A percentile compares a stretch with the other conserved stretches of the same genome.
Conservation (phyloP, 805 yeast genomes). For the Lipomyces anomalus region DNA sequence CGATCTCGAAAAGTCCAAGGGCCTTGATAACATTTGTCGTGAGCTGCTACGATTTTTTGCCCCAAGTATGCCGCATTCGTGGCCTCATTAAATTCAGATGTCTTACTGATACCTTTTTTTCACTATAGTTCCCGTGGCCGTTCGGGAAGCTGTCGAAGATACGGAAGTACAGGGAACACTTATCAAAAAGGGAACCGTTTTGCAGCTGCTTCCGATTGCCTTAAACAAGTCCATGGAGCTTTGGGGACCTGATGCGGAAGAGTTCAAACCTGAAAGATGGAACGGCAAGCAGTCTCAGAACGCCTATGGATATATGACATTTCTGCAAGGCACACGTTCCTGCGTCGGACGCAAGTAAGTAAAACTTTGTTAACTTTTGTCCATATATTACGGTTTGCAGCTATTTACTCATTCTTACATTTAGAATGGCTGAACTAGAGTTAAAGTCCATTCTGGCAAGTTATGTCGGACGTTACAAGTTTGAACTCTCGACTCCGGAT, state of each 20-base stretch:
- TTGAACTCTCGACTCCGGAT: constrained; percentile 8
- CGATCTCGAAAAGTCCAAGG: constrained; percentile 9
- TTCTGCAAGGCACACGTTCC: constrained; percentile 16
- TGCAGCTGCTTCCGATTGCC: constrained; percentile 5
- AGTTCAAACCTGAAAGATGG: constrained; percentile 21
- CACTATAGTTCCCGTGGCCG: constrained; percentile 14
- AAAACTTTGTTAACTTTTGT: too few species aligned
- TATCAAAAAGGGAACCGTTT: constrained; percentile 13
- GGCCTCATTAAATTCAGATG: too few species aligned
- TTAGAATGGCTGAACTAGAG: constrained; percentile 14
- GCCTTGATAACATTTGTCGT: not conserved
- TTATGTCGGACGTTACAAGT: constrained; percentile 8
- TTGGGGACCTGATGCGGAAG: constrained; percentile 20
- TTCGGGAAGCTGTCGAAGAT: constrained; percentile 17
- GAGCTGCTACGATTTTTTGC: not conserved
- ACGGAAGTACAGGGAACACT: constrained; percentile 4
- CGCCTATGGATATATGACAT: constrained; percentile 16
- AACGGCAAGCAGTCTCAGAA: constrained; percentile 2
- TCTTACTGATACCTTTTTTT: too few species aligned
- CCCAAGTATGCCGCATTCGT: too few species aligned
- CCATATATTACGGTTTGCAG: not conserved
- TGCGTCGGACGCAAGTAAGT: constrained; percentile 20
- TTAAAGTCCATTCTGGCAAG: constrained; percentile 8
- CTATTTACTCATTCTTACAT: not conserved
- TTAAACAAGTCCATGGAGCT: constrained; percentile 12